phyloP scores from a whole-genome alignment of 2,329 filamentous ascomycete genomes.

The Nannizziopsis arthrosporioides region DNA sequence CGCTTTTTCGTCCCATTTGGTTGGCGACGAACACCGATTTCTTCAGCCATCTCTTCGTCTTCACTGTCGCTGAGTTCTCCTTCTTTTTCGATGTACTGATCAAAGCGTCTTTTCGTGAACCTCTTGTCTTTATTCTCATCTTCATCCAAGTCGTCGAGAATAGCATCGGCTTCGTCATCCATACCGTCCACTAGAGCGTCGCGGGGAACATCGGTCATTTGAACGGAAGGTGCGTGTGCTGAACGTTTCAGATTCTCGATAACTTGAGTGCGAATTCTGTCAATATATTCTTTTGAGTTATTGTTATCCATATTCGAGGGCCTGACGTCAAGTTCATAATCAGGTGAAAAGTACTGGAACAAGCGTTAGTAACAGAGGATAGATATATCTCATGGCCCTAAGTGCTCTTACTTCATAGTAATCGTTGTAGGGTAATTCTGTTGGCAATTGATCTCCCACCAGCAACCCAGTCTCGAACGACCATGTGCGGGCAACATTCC shows the following conservation, averaged over 20 bases:
- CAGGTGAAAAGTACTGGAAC: conserved; percentile 52
- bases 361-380: conserved; percentile 5
- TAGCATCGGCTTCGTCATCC: conserved; percentile 54
- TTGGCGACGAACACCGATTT: conserved; percentile 58
- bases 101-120: conserved; percentile 69
- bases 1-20: conserved; percentile 38
- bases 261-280: conserved; percentile 55
- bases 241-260: conserved; percentile 56
- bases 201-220: conserved; percentile 53
- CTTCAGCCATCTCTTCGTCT: conserved; percentile 62
- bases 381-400: not conserved
- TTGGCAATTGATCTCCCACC: conserved; percentile 68
- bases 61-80: conserved; percentile 82
- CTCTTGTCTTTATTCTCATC: conserved; percentile 77
- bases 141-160: conserved; percentile 61
- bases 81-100: conserved; percentile 62
- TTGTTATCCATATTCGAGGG: conserved; percentile 63
- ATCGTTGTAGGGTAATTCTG: conserved; percentile 86
- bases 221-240: conserved; percentile 50
- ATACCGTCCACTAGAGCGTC: conserved; percentile 43
- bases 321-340: conserved; percentile 58
- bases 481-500: conserved; percentile 53
- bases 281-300: conserved; percentile 55
- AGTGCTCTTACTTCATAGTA: conserved; percentile 58
- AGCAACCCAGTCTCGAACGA: conserved; percentile 63